These are phyloP conservation scores for Pontederia crassipes DNA, from an alignment of 176 grass and related monocot species.

Conservation along the genomic window DNA sequence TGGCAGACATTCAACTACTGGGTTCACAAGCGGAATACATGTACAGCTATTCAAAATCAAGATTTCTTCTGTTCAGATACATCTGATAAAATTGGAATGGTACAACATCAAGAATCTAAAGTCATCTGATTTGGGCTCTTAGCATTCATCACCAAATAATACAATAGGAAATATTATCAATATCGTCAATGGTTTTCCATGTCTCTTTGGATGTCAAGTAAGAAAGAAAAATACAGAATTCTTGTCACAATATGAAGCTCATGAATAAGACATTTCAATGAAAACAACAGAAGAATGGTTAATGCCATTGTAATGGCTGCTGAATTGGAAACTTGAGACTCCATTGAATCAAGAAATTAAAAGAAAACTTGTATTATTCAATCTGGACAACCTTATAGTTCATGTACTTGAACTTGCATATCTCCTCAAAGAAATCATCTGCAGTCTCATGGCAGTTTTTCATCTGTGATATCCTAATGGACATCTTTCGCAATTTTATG, in stretches of 20 bases:
- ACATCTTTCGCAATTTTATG: constrained; percentile 50
- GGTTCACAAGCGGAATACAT: no score
- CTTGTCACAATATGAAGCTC: background rate
- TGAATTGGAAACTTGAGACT: background rate
- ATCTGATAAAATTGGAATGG: no score
- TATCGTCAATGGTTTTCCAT: background rate
- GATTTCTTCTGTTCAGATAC: no score
- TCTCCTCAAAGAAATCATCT: constrained; percentile 95
- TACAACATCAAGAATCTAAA: no score
- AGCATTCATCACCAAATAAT: no score
- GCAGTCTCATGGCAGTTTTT: constrained; percentile 88
- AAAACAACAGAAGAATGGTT: constrained; percentile 2
- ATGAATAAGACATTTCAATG: background rate
- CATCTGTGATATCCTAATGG: constrained; percentile 95
- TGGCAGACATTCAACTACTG: no score
- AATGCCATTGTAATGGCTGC: constrained; percentile 4
- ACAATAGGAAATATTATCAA: background rate
- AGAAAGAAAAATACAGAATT: background rate
- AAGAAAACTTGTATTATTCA: constrained; percentile 40
- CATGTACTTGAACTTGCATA: constrained; percentile 84
- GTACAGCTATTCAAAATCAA: no score
- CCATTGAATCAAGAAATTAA: constrained; percentile 4
- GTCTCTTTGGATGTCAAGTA: background rate
- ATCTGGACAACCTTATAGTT: constrained; percentile 58
- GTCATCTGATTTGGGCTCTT: no score